Conservation (phyloP, 2,329 filamentous ascomycete species). For the Stagonosporopsis cucurbitacearum region DNA sequence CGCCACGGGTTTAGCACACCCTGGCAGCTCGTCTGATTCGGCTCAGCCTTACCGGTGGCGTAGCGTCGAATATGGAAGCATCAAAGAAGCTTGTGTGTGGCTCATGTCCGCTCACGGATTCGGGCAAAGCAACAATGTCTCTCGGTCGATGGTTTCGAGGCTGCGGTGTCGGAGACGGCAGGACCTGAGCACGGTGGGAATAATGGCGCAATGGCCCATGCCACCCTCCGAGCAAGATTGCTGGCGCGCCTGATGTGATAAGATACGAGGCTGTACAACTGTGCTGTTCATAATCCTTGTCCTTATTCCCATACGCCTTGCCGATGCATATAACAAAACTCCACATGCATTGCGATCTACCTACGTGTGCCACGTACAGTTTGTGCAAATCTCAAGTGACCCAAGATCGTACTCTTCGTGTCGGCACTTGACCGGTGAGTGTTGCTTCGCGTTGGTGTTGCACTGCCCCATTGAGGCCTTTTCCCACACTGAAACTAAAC, state of each 20-base stretch:
- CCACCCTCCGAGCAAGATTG: neutral
- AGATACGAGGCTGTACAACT: slow-evolving; percentile 9
- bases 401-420: slow-evolving; percentile 12
- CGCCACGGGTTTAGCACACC: slow-evolving; percentile 7
- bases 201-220: neutral
- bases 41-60: slow-evolving; percentile 20
- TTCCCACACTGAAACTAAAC: neutral
- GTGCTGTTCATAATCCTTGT: slow-evolving; percentile 2
- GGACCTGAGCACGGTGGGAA: slow-evolving; percentile 4
- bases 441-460: neutral
- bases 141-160: neutral
- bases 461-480: slow-evolving; percentile 15
- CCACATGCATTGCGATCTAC: neutral
- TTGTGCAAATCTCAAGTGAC: neutral
- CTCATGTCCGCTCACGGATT: slow-evolving; percentile 6
- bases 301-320: slow-evolving; percentile 3
- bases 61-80: slow-evolving; percentile 14
- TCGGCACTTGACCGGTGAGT: slow-evolving; percentile 15
- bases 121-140: slow-evolving; percentile 4
- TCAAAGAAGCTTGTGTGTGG: slow-evolving; percentile 13
- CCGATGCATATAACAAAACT: neutral
- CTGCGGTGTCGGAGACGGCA: slow-evolving; percentile 10
- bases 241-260: slow-evolving; percentile 11
- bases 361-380: slow-evolving; percentile 4
- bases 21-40: neutral